phyloP scores from a whole-genome alignment of 73 alveolate genomes.

The Symbiodinium natans region DNA sequence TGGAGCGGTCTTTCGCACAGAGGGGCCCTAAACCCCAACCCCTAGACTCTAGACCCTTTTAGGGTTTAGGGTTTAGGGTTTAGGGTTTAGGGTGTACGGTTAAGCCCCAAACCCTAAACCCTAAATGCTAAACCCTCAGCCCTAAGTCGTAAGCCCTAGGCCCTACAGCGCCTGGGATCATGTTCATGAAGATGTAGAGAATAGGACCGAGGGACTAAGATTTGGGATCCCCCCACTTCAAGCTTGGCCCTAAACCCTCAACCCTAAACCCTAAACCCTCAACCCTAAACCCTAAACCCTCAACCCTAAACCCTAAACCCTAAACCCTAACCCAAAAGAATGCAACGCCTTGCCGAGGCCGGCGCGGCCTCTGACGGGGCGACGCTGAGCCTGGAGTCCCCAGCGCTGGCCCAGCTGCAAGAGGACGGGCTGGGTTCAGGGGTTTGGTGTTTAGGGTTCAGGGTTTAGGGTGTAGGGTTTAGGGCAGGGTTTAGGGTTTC shows the following conservation, averaged over 20 bases:
- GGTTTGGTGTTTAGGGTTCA: background rate
- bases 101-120: background rate
- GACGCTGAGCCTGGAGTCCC: background rate
- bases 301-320: background rate
- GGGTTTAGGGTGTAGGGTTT: background rate
- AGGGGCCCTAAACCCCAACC: background rate
- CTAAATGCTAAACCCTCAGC: background rate
- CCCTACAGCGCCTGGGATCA: too few relatives aligned
- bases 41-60: background rate
- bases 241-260: background rate
- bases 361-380: slow-evolving; percentile 1
- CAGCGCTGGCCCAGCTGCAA: background rate
- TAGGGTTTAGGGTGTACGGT: too few relatives aligned
- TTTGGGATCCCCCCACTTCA: too few relatives aligned
- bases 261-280: too few relatives aligned
- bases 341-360: background rate
- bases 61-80: background rate
- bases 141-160: background rate
- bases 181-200: too few relatives aligned
- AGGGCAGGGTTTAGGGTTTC: too few relatives aligned
- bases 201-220: too few relatives aligned
- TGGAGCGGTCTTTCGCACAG: too few relatives aligned
- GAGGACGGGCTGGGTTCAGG: background rate
- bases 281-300: background rate
- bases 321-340: background rate